phyloP scores from a whole-genome alignment of 2,329 filamentous ascomycete genomes.

The Colletotrichum sp. region DNA sequence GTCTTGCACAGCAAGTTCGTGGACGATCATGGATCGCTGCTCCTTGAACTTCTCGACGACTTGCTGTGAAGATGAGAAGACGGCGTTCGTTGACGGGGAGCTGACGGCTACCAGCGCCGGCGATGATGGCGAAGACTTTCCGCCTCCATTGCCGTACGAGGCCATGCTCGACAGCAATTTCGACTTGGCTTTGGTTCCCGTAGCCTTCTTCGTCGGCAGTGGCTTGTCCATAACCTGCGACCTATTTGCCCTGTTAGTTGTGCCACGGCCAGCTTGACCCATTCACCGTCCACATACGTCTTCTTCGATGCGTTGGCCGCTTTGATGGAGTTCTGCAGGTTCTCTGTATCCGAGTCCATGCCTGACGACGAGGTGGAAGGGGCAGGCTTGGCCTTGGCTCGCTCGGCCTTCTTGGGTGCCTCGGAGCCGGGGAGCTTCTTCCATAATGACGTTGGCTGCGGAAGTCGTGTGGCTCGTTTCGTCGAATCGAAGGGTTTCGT shows the following conservation, averaged over 20 bases:
- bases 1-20: slow-evolving; percentile 63
- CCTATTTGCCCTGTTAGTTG: slow-evolving; percentile 35
- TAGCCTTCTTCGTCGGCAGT: slow-evolving; percentile 35
- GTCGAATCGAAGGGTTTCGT: slow-evolving; percentile 55
- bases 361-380: slow-evolving; percentile 41
- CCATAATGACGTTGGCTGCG: slow-evolving; percentile 58
- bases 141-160: slow-evolving; percentile 33
- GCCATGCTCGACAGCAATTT: slow-evolving; percentile 46
- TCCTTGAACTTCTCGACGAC: slow-evolving; percentile 59
- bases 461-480: slow-evolving; percentile 51
- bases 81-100: slow-evolving; percentile 58
- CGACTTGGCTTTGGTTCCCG: slow-evolving; percentile 44
- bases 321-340: slow-evolving; percentile 50
- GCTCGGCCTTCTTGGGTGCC: slow-evolving; percentile 34
- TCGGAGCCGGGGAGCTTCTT: slow-evolving; percentile 32
- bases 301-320: slow-evolving; percentile 48
- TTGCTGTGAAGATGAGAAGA: slow-evolving; percentile 55
- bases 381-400: slow-evolving; percentile 32
- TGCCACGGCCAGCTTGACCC: slow-evolving; percentile 9
- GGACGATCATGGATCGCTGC: slow-evolving; percentile 59
- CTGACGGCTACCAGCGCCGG: slow-evolving; percentile 59
- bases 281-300: slow-evolving; percentile 32
- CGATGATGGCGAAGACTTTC: slow-evolving; percentile 55
- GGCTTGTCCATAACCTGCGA: slow-evolving; percentile 36
- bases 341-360: slow-evolving; percentile 54